phyloP scores from a whole-genome alignment of 1,139 yeast species.

The Candida sp. region DNA sequence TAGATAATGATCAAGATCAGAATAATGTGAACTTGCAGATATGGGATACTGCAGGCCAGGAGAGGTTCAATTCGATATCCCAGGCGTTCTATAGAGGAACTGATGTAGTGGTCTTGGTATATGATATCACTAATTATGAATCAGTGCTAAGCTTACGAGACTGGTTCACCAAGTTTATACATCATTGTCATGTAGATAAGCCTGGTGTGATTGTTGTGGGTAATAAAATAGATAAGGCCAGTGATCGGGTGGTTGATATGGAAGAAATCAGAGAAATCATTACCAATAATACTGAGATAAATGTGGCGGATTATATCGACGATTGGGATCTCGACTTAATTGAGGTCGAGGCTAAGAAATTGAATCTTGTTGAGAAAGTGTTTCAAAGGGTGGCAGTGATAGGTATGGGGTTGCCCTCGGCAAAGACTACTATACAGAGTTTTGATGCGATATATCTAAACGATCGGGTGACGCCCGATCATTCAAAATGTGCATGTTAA shows the following conservation, averaged over 20 bases:
- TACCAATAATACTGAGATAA: constrained; percentile 20
- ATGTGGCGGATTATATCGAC: constrained; percentile 29
- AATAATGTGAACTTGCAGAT: constrained; percentile 43
- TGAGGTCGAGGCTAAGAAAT: constrained; percentile 43
- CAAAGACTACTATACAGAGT: constrained; percentile 23
- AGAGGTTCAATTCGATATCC: constrained; percentile 56
- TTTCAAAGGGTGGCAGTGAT: constrained; percentile 44
- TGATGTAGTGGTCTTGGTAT: constrained; percentile 54
- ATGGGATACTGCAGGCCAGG: constrained; percentile 73
- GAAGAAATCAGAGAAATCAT: constrained; percentile 42
- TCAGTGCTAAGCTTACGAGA: constrained; percentile 47
- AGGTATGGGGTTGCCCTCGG: constrained; percentile 23
- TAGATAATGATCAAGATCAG: not conserved
- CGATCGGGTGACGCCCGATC: constrained; percentile 6
- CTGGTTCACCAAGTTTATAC: constrained; percentile 51
- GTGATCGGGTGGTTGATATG: constrained; percentile 37
- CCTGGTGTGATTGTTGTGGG: constrained; percentile 57
- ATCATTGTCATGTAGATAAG: constrained; percentile 45
- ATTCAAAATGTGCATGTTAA: constrained; percentile 21
- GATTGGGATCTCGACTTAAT: constrained; percentile 42
- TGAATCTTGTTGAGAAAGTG: constrained; percentile 33
- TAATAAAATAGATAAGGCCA: constrained; percentile 44
- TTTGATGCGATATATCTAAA: constrained; percentile 40
- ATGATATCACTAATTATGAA: constrained; percentile 55
- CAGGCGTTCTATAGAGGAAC: constrained; percentile 62